Evolutionary conservation across 1,139 yeast genomes (phyloP).

Genomic region (Saccharomyces hybrid): DNA sequence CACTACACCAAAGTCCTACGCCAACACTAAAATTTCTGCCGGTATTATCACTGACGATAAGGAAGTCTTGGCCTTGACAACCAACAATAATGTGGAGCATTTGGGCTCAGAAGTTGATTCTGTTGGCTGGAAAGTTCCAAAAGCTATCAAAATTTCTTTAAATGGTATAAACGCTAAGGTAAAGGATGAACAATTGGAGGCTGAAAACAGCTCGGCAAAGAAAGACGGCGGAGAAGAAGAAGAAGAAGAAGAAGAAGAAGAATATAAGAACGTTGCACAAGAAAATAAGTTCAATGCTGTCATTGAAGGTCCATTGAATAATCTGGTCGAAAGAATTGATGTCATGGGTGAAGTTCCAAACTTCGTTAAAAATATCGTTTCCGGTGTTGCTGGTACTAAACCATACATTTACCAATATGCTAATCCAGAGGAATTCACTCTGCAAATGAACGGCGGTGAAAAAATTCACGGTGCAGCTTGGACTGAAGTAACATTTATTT

Average conservation of each 20-base stretch:
- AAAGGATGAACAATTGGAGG: constrained; percentile 34
- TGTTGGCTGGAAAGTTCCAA: constrained; percentile 91
- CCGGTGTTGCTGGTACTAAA: constrained; percentile 91
- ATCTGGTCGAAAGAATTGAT: constrained; percentile 81
- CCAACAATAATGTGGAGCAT: constrained; percentile 61
- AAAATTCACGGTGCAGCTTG: constrained; percentile 55
- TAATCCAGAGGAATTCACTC: constrained; percentile 37
- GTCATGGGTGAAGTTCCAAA: constrained; percentile 96
- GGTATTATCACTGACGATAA: constrained; percentile 66
- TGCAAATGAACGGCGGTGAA: constrained; percentile 33
- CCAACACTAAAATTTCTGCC: constrained; percentile 67
- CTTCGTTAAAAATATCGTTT: constrained; percentile 85
- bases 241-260: constrained; percentile 16
- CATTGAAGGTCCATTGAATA: constrained; percentile 47
- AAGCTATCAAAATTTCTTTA: constrained; percentile 51
- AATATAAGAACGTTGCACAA: constrained; percentile 13
- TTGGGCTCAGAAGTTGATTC: constrained; percentile 53
- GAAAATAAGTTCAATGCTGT: constrained; percentile 30
- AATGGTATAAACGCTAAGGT: constrained; percentile 41
- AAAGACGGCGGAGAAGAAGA: neutral
- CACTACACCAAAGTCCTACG: constrained; percentile 88
- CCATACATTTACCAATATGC: constrained; percentile 92
- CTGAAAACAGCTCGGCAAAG: constrained; percentile 13
- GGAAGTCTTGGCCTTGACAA: constrained; percentile 56
- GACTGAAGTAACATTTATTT: constrained; percentile 76